Evolutionary conservation across 257 asterid species (phyloP).

Genomic region (Solanum virginianum): DNA sequence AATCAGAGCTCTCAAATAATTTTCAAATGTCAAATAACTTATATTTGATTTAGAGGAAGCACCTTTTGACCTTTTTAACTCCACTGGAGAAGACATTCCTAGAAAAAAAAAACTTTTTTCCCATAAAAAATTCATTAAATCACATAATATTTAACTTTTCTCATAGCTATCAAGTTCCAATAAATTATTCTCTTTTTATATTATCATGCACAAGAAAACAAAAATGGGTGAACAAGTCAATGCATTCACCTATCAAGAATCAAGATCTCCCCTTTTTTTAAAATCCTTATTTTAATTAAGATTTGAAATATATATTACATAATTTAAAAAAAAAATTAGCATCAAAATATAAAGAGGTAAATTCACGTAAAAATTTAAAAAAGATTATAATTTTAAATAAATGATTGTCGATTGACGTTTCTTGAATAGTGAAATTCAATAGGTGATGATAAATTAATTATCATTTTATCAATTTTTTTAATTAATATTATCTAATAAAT

Average conservation of each 20-base stretch:
- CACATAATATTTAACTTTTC: neutral
- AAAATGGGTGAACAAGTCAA: neutral
- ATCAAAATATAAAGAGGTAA: neutral
- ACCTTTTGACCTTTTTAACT: neutral
- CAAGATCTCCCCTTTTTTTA: neutral
- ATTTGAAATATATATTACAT: neutral
- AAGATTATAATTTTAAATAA: neutral
- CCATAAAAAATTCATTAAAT: neutral
- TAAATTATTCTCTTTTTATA: neutral
- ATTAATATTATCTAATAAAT: too few relatives aligned
- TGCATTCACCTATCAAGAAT: neutral
- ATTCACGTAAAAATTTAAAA: neutral
- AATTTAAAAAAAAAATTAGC: too few relatives aligned
- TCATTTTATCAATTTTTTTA: too few relatives aligned
- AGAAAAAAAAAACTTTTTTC: neutral
- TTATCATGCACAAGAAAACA: neutral
- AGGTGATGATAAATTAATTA: too few relatives aligned
- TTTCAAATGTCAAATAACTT: too few relatives aligned
- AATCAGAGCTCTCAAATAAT: too few relatives aligned
- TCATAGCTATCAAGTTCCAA: neutral
- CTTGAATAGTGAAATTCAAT: too few relatives aligned
- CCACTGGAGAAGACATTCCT: neutral
- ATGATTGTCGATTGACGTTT: neutral
- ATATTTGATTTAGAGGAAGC: too few relatives aligned
- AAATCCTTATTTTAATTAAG: neutral